Evolutionary conservation across 371 early-diverging fungal species (phyloP).

Genomic region (Saksenaea oblongispora): DNA sequence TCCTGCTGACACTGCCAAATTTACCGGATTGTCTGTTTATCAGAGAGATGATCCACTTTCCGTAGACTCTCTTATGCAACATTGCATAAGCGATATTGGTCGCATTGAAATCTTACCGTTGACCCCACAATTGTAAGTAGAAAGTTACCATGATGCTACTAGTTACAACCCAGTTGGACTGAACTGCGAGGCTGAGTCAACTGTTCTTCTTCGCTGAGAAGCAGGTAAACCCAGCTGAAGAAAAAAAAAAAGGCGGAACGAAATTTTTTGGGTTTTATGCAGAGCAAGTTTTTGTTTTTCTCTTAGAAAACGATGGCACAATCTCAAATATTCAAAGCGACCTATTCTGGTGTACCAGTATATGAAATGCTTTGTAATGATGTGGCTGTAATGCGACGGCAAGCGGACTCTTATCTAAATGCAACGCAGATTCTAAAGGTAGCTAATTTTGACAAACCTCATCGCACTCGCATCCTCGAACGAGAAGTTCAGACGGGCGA

Average conservation of each 20-base stretch:
- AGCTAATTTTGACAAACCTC: slow-evolving; percentile 86
- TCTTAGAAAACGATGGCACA: neutral
- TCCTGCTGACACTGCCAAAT: no score
- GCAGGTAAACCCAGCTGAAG: no score
- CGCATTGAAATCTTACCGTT: no score
- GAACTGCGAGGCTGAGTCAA: no score
- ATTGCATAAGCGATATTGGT: no score
- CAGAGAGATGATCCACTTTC: no score
- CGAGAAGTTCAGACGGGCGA: slow-evolving; percentile 74
- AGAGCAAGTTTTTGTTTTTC: neutral
- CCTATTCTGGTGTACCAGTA: slow-evolving; percentile 88
- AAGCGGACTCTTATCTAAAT: slow-evolving; percentile 83
- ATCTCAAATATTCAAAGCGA: slow-evolving; percentile 54
- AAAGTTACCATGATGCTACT: no score
- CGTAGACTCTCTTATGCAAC: no score
- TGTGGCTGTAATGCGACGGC: slow-evolving; percentile 88
- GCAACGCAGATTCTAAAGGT: slow-evolving; percentile 95
- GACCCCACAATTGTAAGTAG: no score
- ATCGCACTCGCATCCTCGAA: slow-evolving; percentile 87
- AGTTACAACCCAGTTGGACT: no score
- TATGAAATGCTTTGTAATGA: slow-evolving; percentile 83
- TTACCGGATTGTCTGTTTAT: no score
- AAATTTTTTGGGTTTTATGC: neutral
- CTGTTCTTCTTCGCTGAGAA: no score
- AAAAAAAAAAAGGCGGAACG: neutral